phyloP scores from a whole-genome alignment of 495 filamentous ascomycete species.

The Xylaria acuta region DNA sequence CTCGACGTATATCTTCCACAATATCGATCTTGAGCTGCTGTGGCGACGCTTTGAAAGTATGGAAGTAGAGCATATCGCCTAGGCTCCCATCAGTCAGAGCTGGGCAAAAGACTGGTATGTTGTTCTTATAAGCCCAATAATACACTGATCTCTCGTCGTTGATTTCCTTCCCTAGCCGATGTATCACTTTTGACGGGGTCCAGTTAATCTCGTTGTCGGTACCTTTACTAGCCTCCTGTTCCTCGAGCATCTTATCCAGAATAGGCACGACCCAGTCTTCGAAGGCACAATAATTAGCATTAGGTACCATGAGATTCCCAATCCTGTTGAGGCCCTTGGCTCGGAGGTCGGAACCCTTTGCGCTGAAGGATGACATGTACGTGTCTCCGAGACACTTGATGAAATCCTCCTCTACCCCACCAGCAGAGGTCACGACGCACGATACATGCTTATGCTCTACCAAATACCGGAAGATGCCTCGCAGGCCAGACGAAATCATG shows the following conservation, averaged over 20 bases:
- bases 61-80: constrained; percentile 97
- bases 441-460: constrained; percentile 91
- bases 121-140: constrained; percentile 93
- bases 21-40: constrained; percentile 82
- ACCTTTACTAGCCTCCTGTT: constrained; percentile 79
- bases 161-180: constrained; percentile 87
- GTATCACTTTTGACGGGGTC: constrained; percentile 89
- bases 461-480: constrained; percentile 88
- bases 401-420: constrained; percentile 96
- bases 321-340: constrained; percentile 90
- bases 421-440: constrained; percentile 91
- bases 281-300: constrained; percentile 94
- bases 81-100: constrained; percentile 93
- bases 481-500: constrained; percentile 91
- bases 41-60: constrained; percentile 87
- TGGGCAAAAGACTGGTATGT: constrained; percentile 96
- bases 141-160: constrained; percentile 85
- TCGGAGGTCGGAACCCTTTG: constrained; percentile 75
- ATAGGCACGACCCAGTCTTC: constrained; percentile 98
- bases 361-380: constrained; percentile 84
- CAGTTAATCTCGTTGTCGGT: constrained; percentile 78
- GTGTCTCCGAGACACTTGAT: constrained; percentile 97
- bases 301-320: constrained; percentile 95
- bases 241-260: constrained; percentile 85
- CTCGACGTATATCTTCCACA: constrained; percentile 83